A percentile compares a stretch with the other conserved stretches of the same genome.
These are phyloP conservation scores for Rusavskia elegans DNA, from an alignment of 495 filamentous ascomycete genomes.

Conservation along the genomic window DNA sequence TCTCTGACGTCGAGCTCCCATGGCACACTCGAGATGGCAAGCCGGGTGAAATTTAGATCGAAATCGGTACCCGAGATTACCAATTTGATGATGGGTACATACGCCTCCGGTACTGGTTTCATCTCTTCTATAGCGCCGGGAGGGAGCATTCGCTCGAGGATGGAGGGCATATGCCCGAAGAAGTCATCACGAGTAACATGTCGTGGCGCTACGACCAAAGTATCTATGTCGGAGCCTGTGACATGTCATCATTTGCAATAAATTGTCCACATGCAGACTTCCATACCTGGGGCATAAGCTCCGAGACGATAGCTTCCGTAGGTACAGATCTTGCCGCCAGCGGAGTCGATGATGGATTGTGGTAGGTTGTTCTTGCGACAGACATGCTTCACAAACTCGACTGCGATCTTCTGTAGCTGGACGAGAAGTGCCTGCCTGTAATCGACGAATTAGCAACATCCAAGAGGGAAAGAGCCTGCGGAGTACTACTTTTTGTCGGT, in stretches of 20 bases:
- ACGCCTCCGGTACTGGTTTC: conserved; percentile 73
- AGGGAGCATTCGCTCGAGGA: conserved; percentile 57
- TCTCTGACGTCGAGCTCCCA: conserved; percentile 59
- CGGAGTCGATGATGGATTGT: conserved; percentile 55
- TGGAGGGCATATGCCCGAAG: conserved; percentile 67
- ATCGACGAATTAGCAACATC: conserved; percentile 1
- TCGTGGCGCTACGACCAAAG: conserved; percentile 75
- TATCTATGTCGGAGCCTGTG: conserved; percentile 88
- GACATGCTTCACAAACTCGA: conserved; percentile 73
- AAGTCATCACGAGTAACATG: conserved; percentile 80
- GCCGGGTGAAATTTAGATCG: conserved; percentile 81
- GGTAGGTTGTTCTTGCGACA: conserved; percentile 53
- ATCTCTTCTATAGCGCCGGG: conserved; percentile 68
- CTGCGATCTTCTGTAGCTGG: conserved; percentile 57
- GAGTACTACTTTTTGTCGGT: conserved; percentile 54
- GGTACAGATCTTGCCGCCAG: conserved; percentile 82
- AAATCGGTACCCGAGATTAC: conserved; percentile 81
- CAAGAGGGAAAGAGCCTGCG: neutral
- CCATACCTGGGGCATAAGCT: conserved; percentile 71
- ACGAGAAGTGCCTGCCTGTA: conserved; percentile 39
- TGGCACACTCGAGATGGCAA: conserved; percentile 56
- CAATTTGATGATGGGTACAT: conserved; percentile 92
- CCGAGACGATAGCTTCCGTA: conserved; percentile 90
- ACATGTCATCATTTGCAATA: neutral
- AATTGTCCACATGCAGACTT: neutral